Conservation (phyloP, 345 rosid species). For the Erodium maritimum region DNA sequence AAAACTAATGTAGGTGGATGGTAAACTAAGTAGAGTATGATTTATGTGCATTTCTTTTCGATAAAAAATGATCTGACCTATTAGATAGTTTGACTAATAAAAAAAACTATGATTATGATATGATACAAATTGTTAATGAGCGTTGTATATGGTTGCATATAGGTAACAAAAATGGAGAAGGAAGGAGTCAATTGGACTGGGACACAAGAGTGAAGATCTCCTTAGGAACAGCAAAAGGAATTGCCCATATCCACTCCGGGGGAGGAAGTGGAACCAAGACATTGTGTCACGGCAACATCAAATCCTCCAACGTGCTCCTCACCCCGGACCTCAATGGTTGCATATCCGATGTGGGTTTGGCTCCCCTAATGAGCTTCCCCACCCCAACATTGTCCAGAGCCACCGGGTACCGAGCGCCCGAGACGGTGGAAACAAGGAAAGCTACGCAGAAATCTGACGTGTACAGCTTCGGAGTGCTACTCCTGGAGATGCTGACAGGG, state of each 20-base stretch:
- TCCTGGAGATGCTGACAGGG: conserved; percentile 70
- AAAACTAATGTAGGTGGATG: no score
- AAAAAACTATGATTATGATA: no score
- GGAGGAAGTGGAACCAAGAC: conserved; percentile 10
- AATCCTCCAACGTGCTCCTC: conserved; percentile 61
- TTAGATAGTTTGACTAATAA: no score
- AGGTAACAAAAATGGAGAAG: conserved; percentile 27
- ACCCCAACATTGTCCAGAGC: conserved; percentile 30
- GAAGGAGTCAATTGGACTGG: conserved; percentile 47
- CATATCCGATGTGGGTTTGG: conserved; percentile 51
- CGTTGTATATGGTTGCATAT: no score
- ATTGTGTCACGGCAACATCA: conserved; percentile 52
- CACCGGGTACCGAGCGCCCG: conserved; percentile 65
- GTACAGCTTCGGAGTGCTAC: conserved; percentile 74
- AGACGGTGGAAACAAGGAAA: conserved; percentile 51
- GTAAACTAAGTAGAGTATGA: no score
- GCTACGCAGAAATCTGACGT: conserved; percentile 58
- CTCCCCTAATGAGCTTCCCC: conserved; percentile 43
- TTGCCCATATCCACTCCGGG: conserved; percentile 45
- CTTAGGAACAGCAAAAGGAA: conserved; percentile 50
- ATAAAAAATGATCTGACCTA: no score
- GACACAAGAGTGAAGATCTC: conserved; percentile 53
- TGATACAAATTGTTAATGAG: no score
- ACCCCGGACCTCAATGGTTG: conserved; percentile 45
- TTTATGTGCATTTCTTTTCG: no score